A percentile compares a stretch with the other conserved stretches of the same genome.
phyloP scores from a whole-genome alignment of 805 yeast genomes.

The Brettanomyces nanus region DNA sequence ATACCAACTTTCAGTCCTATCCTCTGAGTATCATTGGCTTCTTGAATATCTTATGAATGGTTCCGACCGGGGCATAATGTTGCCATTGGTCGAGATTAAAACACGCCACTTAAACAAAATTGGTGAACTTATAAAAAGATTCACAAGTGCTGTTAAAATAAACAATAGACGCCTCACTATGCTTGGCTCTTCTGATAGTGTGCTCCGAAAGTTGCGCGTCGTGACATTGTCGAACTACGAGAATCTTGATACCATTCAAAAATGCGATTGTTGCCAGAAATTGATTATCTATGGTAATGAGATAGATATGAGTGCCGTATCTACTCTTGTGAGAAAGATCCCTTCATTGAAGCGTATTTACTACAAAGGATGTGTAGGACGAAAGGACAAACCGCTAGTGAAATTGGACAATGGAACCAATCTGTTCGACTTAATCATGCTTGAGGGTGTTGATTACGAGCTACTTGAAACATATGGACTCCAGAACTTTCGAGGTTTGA shows the following conservation, averaged over 20 bases:
- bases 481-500: neutral
- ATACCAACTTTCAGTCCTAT: conserved; percentile 7
- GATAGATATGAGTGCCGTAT: conserved; percentile 6
- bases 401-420: neutral
- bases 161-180: conserved; percentile 8
- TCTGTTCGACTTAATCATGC: conserved; percentile 4
- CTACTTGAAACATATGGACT: neutral
- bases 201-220: conserved; percentile 5
- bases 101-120: conserved; percentile 10
- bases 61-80: conserved; percentile 2
- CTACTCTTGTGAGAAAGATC: conserved; percentile 1
- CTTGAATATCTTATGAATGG: conserved; percentile 6
- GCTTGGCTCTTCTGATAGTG: conserved; percentile 6
- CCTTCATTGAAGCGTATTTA: conserved; percentile 5
- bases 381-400: neutral
- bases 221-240: conserved; percentile 9
- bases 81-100: conserved; percentile 9
- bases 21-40: conserved; percentile 7
- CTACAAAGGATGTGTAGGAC: conserved; percentile 7
- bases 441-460: conserved; percentile 2
- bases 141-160: conserved; percentile 5
- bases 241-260: conserved; percentile 9
- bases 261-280: conserved; percentile 5
- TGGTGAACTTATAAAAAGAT: conserved; percentile 6
- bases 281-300: conserved; percentile 10